Base-by-base conservation (phyloP, 2,329 filamentous ascomycete genomes). In the Tympanopsis confertula region DNA sequence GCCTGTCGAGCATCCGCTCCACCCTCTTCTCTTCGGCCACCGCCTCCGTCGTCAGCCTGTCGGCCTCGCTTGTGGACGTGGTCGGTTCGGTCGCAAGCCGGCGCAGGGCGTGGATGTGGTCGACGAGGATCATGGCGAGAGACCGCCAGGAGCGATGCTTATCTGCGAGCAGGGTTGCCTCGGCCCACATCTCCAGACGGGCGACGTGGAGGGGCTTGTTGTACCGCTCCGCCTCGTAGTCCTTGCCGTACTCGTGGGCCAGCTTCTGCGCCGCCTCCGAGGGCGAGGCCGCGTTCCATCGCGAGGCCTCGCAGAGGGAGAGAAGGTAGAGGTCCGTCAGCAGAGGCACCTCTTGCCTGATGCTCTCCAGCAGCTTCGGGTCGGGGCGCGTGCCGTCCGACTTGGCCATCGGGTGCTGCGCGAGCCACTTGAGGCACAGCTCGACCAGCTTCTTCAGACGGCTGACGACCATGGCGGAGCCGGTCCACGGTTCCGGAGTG, bases 401-500 rank as follows among this genome's bases (percentile, higher is more conserved):
- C 42, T 61, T 59, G 7, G 45, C 38, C 15, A 57, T 54, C 13
- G 56, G 45, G 19, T 52, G 39, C 13, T 46, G 44, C 10, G 48
- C 41, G 3, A 72, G 59, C 72, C 71, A 76, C 41, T 68, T 64
- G 19, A 68, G 62, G 28, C 66, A 67, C 14, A 81, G 64, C 44
- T 78, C 71, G 18, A 74, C 61, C 13, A 79, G 64, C 14, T 74
- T 72, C 50, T 74, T 73, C 12, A 68, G 50, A 43, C 78, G 79
- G 52, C 78, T 78, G 37, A 75, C 70, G 39, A 78, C 63, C 44
- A 68, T 74, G 32, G 63, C 57, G 45, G 72, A 76, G 13, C 85
- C 87, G 0, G 88, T 95, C 91, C 91, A 98, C 33, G 88, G 83
- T 42, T 85, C 78, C 0, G 82, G 74, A 5, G 95, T 66, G 10